Percentiles rank a stretch among this genome's conserved stretches.
These are phyloP conservation scores for Trichosporon ovoides DNA, from an alignment of 1,284 basidiomycete species.

Conservation along the genomic window DNA sequence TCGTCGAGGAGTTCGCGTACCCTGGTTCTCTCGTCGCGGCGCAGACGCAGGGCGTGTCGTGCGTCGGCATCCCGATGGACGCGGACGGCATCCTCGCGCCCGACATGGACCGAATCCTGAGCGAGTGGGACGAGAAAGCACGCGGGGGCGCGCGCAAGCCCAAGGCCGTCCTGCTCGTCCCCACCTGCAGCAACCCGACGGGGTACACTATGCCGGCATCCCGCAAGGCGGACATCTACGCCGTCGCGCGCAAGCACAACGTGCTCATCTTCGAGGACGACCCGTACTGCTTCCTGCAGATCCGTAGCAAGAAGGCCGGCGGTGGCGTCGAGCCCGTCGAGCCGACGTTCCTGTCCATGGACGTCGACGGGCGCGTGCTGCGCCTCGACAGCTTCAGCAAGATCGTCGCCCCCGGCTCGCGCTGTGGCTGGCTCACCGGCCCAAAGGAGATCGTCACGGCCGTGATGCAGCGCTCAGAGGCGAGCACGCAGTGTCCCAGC, in stretches of 20 bases:
- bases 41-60: constrained; percentile 53
- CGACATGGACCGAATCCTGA: constrained; percentile 57
- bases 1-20: constrained; percentile 52
- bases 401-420: constrained; percentile 68
- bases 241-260: constrained; percentile 66
- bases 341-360: constrained; percentile 50
- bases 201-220: constrained; percentile 60
- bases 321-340: constrained; percentile 23
- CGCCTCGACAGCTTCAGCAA: constrained; percentile 75
- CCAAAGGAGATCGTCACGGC: constrained; percentile 30
- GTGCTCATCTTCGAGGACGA: constrained; percentile 69
- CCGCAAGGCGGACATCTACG: constrained; percentile 69
- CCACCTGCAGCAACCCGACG: constrained; percentile 59
- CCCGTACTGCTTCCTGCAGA: constrained; percentile 50
- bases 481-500: constrained; percentile 38
- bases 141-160: constrained; percentile 57
- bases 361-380: constrained; percentile 71
- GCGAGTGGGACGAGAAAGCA: constrained; percentile 59
- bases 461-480: constrained; percentile 36
- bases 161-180: constrained; percentile 39
- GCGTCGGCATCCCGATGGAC: constrained; percentile 64
- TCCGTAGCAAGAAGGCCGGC: constrained; percentile 46
- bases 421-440: constrained; percentile 66
- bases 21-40: constrained; percentile 54
- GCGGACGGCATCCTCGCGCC: constrained; percentile 60